Base-by-base conservation (phyloP, 2,329 filamentous ascomycete species). In the Stromatinia cepivora region DNA sequence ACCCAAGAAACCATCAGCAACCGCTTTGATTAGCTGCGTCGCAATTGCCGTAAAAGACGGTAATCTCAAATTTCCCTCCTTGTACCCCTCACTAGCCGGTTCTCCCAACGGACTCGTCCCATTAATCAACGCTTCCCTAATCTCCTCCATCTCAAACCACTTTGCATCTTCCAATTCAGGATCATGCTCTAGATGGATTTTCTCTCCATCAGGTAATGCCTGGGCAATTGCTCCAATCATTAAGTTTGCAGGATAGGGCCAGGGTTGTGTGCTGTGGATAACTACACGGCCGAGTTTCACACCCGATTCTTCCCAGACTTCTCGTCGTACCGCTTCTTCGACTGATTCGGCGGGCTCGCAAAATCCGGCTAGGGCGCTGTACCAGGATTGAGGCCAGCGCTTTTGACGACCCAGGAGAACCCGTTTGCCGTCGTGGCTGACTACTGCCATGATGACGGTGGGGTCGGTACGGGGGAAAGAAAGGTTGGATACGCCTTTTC, bases 141-240 rank as follows among this genome's bases (percentile, higher is more conserved):
- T 88, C 80, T 97, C 93, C 1, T 93, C 92, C 46, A 96, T 82
- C 0, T 86, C 81, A 76, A 94, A 94, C 95, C 95, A 99, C 79
- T 88, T 90, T 4, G 95, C 95, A 80, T 91, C 87, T 78, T 97
- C 92, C 72, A 99, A 80, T 82, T 99, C 95, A 0, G 92, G 92
- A 78, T 99, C 95, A 79, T 98, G 91, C 20, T 91, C 89, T 4
- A 99, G 82, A 76, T 89, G 86, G 65, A 99, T 93, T 45, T 81
- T 86, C 84, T 99, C 95, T 36, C 92, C 92, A 10, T 85, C 87
- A 0, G 92, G 91, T 28, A 92, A 82, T 2, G 93, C 92, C 82
- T 98, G 94, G 0, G 90, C 94, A 75, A 99, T 89, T 1, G 94
- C 94, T 4, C 86, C 92, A 74, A 96, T 92, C 91, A 96, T 95